Evolutionary conservation across 1,139 yeast species (phyloP).

Genomic region (Pneumocystis carinii): DNA sequence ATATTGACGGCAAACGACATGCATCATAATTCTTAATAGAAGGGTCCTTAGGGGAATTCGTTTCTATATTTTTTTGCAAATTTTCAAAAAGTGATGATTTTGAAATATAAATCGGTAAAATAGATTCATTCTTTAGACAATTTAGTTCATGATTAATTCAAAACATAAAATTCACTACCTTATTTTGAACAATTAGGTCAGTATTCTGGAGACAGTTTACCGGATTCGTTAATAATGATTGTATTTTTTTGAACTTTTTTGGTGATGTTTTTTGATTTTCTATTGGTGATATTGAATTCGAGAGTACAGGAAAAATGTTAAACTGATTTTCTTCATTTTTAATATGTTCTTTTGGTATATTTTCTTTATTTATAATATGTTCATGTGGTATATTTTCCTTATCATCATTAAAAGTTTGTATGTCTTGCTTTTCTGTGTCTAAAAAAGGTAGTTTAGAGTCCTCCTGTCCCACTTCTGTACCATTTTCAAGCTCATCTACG

Average conservation of each 20-base stretch:
- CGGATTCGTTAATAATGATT: neutral
- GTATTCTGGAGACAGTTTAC: neutral
- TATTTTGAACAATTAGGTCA: neutral
- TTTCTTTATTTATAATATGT: neutral
- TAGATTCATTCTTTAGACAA: neutral
- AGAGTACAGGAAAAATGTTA: neutral
- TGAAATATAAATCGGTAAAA: neutral
- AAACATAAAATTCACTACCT: neutral
- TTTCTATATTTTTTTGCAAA: neutral
- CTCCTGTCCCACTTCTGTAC: neutral
- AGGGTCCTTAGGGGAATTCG: neutral
- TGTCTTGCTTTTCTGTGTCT: neutral
- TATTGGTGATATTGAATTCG: neutral
- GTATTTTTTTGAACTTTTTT: neutral
- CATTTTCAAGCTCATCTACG: slow-evolving; percentile 3
- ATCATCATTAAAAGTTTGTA: slow-evolving; percentile 1
- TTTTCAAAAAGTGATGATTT: neutral
- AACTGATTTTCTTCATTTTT: neutral
- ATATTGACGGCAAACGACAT: neutral
- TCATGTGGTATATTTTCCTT: slow-evolving; percentile 4
- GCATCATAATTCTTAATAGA: neutral
- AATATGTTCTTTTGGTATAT: slow-evolving; percentile 1
- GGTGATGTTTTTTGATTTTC: neutral
- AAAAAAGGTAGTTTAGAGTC: neutral
- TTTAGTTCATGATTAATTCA: neutral